Conservation (phyloP, 305 asterid genomes). For the Fraxinus ornus region DNA sequence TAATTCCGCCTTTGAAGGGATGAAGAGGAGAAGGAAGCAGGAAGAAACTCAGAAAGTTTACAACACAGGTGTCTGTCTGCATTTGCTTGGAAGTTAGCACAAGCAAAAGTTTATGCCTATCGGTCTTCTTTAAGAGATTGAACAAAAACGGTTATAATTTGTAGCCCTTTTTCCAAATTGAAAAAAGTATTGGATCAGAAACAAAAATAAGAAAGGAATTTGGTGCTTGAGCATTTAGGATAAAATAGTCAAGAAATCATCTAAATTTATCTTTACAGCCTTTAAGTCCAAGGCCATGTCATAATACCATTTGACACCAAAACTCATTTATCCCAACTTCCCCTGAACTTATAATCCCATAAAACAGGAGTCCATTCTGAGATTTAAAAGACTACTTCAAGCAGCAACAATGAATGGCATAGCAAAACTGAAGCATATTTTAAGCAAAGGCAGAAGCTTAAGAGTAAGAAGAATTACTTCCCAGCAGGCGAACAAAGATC, state of each 20-base stretch:
- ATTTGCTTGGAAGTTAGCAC: background rate
- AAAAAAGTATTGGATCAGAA: background rate
- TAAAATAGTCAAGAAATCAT: background rate
- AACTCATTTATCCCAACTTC: background rate
- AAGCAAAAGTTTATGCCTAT: background rate
- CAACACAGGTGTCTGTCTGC: background rate
- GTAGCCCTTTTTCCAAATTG: background rate
- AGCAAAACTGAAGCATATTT: constrained; percentile 8
- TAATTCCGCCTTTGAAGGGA: background rate
- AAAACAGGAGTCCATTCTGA: constrained; percentile 13
- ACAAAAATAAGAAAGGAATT: background rate
- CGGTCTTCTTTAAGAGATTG: background rate
- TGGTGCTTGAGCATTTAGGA: background rate
- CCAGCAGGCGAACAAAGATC: background rate
- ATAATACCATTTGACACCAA: background rate
- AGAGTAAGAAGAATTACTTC: background rate
- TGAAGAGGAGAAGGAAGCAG: background rate
- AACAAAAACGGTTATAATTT: background rate
- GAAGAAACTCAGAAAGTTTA: background rate
- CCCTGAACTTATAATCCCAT: background rate
- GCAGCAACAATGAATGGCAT: constrained; percentile 15
- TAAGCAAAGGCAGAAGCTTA: background rate
- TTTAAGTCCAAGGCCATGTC: background rate
- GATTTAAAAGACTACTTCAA: constrained; percentile 17
- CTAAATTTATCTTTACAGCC: background rate